phyloP scores from a whole-genome alignment of 352 stramenopile genomes.

The Phytopythium montanum region DNA sequence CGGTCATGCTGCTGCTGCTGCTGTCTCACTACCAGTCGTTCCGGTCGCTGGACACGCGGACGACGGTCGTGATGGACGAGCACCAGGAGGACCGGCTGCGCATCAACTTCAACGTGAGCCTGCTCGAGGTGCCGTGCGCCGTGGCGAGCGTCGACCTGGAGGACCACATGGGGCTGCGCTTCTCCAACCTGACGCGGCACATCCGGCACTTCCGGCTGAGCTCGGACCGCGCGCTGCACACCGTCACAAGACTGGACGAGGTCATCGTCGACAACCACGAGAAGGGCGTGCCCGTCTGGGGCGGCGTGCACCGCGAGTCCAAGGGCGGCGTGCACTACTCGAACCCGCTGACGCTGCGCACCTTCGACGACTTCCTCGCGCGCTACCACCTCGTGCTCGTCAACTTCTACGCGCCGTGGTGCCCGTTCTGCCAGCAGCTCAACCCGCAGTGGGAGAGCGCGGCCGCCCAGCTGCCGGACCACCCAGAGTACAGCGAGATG shows the following conservation, averaged over 20 bases:
- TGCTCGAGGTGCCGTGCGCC: slow-evolving; percentile 67
- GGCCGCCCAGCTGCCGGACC: slow-evolving; percentile 60
- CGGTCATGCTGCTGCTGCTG: slow-evolving; percentile 48
- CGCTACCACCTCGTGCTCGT: slow-evolving; percentile 85
- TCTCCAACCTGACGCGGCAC: slow-evolving; percentile 78
- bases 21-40: slow-evolving; percentile 59
- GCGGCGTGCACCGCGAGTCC: slow-evolving; percentile 43
- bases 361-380: slow-evolving; percentile 75
- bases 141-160: slow-evolving; percentile 74
- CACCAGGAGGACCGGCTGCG: slow-evolving; percentile 79
- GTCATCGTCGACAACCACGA: slow-evolving; percentile 66
- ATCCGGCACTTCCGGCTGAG: slow-evolving; percentile 72
- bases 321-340: slow-evolving; percentile 68
- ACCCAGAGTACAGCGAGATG: slow-evolving; percentile 77
- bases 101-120: slow-evolving; percentile 85
- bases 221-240: slow-evolving; percentile 18
- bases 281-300: slow-evolving; percentile 61
- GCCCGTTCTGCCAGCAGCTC: slow-evolving; percentile 67
- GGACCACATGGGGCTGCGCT: slow-evolving; percentile 75
- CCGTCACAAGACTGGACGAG: slow-evolving; percentile 54
- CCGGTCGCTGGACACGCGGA: slow-evolving; percentile 35
- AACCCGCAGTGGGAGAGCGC: slow-evolving; percentile 77
- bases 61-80: slow-evolving; percentile 62
- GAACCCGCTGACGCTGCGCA: slow-evolving; percentile 55
- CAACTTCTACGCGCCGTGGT: slow-evolving; percentile 86